A percentile compares a stretch with the other conserved stretches of the same genome.
Evolutionary conservation across 176 grass and related monocot species (phyloP).

Genomic region (maize (Zea mays)): DNA sequence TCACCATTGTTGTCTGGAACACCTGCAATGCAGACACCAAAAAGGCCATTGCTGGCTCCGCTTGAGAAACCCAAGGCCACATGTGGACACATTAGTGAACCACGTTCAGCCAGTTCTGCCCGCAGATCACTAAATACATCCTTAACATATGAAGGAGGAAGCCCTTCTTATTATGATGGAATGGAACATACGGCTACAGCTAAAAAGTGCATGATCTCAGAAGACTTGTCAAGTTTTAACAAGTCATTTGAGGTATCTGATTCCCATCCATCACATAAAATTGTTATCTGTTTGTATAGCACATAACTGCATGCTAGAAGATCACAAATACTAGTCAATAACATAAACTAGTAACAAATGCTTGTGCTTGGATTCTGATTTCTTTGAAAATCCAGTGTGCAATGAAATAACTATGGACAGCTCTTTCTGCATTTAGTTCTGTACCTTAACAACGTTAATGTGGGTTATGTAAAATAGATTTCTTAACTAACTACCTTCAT

Average conservation of each 20-base stretch:
- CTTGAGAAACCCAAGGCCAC: conserved; percentile 53
- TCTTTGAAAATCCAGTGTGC: background rate
- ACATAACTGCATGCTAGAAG: background rate
- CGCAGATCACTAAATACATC: conserved; percentile 70
- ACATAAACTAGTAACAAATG: conserved; percentile 4
- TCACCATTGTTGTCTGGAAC: conserved; percentile 49
- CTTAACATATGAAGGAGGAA: conserved; percentile 45
- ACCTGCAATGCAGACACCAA: conserved; percentile 64
- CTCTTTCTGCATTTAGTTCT: background rate
- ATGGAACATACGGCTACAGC: conserved; percentile 33
- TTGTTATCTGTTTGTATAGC: background rate
- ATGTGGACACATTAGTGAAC: conserved; percentile 53
- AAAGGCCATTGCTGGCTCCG: conserved; percentile 60
- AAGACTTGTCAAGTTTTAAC: conserved; percentile 32
- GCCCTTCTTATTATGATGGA: conserved; percentile 26
- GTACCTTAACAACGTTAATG: background rate
- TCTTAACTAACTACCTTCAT: background rate
- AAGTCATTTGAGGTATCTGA: conserved; percentile 44
- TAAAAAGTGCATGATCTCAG: conserved; percentile 42
- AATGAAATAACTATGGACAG: background rate
- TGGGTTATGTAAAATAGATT: background rate
- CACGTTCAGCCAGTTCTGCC: conserved; percentile 59
- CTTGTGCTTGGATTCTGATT: conserved; percentile 9
- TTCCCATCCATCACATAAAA: conserved; percentile 4
- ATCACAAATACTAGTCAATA: background rate